Percentiles rank a stretch among this genome's conserved stretches.
Evolutionary conservation across 2,329 filamentous ascomycete genomes (phyloP).

Genomic region (Colletotrichum shisoi): DNA sequence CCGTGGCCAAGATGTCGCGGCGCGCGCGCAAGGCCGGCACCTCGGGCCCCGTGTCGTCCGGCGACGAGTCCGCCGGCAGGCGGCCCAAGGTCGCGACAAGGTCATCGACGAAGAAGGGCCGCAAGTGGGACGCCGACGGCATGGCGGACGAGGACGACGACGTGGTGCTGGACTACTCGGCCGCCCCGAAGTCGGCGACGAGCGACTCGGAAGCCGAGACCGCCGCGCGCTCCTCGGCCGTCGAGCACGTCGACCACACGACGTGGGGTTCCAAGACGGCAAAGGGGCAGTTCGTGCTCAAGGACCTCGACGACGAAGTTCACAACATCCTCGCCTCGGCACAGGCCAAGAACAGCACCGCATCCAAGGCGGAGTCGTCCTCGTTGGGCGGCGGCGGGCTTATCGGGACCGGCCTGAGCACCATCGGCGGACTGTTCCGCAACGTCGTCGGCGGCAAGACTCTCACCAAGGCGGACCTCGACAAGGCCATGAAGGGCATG

Average conservation of each 20-base stretch:
- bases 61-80: conserved; percentile 75
- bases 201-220: conserved; percentile 63
- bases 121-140: conserved; percentile 92
- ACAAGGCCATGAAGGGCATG: conserved; percentile 94
- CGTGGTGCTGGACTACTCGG: conserved; percentile 88
- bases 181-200: conserved; percentile 59
- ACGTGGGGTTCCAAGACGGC: conserved; percentile 85
- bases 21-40: conserved; percentile 77
- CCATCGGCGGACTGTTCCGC: conserved; percentile 86
- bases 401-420: conserved; percentile 79
- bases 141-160: conserved; percentile 83
- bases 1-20: conserved; percentile 79
- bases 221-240: conserved; percentile 61
- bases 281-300: conserved; percentile 92
- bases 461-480: conserved; percentile 85
- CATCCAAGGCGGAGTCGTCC: conserved; percentile 54
- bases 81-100: conserved; percentile 63
- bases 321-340: conserved; percentile 85
- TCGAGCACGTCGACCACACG: conserved; percentile 78
- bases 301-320: conserved; percentile 92
- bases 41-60: conserved; percentile 75
- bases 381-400: conserved; percentile 60
- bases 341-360: conserved; percentile 63
- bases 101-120: conserved; percentile 77
- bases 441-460: conserved; percentile 96